These are phyloP conservation scores for Suillus occidentalis DNA, from an alignment of 768 basidiomycete genomes.

Conservation along the genomic window DNA sequence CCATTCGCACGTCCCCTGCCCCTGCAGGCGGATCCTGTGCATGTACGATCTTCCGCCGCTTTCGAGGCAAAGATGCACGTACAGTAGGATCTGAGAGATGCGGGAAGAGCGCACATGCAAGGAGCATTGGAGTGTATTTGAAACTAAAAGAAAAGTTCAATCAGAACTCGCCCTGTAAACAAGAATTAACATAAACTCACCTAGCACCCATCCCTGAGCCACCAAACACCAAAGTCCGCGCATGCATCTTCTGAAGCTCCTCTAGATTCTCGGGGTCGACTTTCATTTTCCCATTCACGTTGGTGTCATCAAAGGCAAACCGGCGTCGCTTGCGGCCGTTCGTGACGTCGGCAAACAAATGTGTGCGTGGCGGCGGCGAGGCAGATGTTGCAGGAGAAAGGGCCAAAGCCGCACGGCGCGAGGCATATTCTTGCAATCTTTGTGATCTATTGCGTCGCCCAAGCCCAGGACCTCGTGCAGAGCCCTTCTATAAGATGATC, in stretches of 20 bases:
- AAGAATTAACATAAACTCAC: conserved; percentile 32
- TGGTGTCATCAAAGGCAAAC: conserved; percentile 22
- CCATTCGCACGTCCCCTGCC: conserved; percentile 13
- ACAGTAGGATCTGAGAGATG: conserved; percentile 17
- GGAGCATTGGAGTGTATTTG: conserved; percentile 48
- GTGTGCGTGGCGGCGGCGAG: conserved; percentile 24
- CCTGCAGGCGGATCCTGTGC: background rate
- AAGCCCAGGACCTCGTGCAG: conserved; percentile 52
- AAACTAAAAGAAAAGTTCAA: conserved; percentile 36
- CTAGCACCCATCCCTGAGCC: conserved; percentile 40
- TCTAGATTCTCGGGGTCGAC: conserved; percentile 29
- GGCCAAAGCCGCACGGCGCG: conserved; percentile 49
- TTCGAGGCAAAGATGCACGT: conserved; percentile 18
- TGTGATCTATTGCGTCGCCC: conserved; percentile 64
- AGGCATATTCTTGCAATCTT: conserved; percentile 64
- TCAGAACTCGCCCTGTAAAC: background rate
- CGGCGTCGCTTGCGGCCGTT: conserved; percentile 32
- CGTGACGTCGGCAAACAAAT: conserved; percentile 30
- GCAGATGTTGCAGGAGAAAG: conserved; percentile 23
- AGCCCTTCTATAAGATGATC: conserved; percentile 42
- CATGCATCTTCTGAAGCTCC: conserved; percentile 42
- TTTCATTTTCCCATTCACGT: conserved; percentile 20
- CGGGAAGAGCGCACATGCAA: conserved; percentile 49
- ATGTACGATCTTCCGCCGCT: conserved; percentile 26
- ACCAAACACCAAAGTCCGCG: conserved; percentile 51